Evolutionary conservation across 176 grass and related monocot species (phyloP).

Genomic region (Bothriochloa decipiens): DNA sequence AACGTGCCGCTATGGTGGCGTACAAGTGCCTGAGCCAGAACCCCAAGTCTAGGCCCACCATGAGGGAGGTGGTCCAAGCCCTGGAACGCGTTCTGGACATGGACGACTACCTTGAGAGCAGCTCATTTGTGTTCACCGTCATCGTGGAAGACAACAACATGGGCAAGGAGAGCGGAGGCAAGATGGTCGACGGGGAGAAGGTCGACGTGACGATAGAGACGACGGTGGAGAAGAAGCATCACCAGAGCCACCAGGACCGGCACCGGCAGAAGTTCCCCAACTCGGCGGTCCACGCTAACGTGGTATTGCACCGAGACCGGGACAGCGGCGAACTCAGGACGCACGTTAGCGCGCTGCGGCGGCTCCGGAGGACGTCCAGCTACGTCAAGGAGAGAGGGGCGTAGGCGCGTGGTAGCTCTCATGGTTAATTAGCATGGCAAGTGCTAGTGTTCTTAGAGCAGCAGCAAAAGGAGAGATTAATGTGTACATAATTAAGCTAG

Average conservation of each 20-base stretch:
- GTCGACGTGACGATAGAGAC: constrained; percentile 31
- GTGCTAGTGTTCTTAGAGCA: not conserved
- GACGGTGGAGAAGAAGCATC: constrained; percentile 12
- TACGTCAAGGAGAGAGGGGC: constrained; percentile 55
- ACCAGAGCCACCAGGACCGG: constrained; percentile 57
- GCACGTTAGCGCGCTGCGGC: constrained; percentile 35
- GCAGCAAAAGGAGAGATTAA: not conserved
- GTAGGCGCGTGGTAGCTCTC: not conserved
- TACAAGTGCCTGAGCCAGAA: constrained; percentile 76
- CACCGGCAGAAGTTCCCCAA: constrained; percentile 57
- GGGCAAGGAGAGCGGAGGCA: not conserved
- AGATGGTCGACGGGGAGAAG: not conserved
- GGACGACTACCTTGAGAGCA: constrained; percentile 48
- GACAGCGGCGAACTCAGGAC: not conserved
- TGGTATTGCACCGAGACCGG: constrained; percentile 32
- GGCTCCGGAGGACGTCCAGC: constrained; percentile 44
- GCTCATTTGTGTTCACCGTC: constrained; percentile 74
- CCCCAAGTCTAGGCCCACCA: constrained; percentile 65
- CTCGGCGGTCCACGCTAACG: constrained; percentile 51
- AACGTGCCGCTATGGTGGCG: constrained; percentile 56
- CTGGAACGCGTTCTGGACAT: constrained; percentile 64
- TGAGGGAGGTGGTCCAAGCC: constrained; percentile 64
- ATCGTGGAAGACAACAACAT: constrained; percentile 32
- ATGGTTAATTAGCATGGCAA: not conserved
- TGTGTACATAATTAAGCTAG: constrained; percentile 47